Evolutionary conservation across 108 stramenopile species (phyloP), one percentile per base, ranked within the genome.

Genomic region (Cylindrotheca fusiformis): DNA sequence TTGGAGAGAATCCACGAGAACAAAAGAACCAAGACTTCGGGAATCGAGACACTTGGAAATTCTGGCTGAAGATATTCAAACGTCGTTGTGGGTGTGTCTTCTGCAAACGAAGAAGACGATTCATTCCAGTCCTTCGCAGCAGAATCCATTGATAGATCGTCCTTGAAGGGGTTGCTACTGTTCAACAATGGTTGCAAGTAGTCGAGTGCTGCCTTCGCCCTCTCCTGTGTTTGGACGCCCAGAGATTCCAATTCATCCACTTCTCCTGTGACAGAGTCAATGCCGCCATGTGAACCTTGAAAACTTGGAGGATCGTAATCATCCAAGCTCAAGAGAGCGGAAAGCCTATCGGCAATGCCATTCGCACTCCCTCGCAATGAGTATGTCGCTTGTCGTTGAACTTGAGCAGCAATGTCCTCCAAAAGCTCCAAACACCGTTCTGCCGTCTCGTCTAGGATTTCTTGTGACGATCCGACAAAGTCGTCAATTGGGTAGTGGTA

Each of bases 241-340:
- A 50, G 63, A 0, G 61, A 57, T 33, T 52, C 32, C 4, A 68
- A 14, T 31, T 72, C 61, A 26, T 64, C 66, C 36, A 41, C 6
- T 14, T 41, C 36, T 41, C 14, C 14, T 14, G 6, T 12, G 30
- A 48, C 1, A 58, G 49, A 31, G 28, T 60, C 5, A 53, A 69
- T 33, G 22, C 47, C 36, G 22, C 31, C 41, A 30, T 36, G 41
- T 31, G 65, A 61, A 19, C 65, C 68, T 19, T 59, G 0, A 63
- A 68, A 79, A 28, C 27, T 17, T 30, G 78, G 78, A 24, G 78
- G 78, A 49, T 74, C 32, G 48, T 79, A 79, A 36, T 67, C 69
- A 26, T 79, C 68, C 55, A 79, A 29, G 21, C 25, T 32, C 24
- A 79, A 57, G 20, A 71, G 4, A 10, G 44, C 55, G 20, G 51